These are phyloP conservation scores for Ustilago esculenta DNA, from an alignment of 1,284 basidiomycete species.

Conservation along the genomic window DNA sequence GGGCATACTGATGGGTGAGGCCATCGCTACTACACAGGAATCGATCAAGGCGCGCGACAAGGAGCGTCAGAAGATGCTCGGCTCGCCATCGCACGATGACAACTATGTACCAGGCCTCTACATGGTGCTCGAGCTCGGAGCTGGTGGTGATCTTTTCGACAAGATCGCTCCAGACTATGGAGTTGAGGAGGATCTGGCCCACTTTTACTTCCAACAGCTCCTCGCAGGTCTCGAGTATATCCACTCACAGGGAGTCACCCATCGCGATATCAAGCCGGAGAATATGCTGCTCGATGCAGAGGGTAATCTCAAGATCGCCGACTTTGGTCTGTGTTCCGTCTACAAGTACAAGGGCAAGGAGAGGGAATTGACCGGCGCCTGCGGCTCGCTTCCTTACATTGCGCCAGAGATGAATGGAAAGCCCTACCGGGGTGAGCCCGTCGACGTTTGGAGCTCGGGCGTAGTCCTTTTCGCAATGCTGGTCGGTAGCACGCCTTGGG, in stretches of 20 bases:
- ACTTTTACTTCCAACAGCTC: slow-evolving; percentile 91
- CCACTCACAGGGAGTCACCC: slow-evolving; percentile 74
- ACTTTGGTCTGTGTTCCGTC: slow-evolving; percentile 93
- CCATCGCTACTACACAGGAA: slow-evolving; percentile 70
- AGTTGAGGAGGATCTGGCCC: slow-evolving; percentile 85
- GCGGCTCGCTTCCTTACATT: slow-evolving; percentile 93
- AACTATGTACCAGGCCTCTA: slow-evolving; percentile 74
- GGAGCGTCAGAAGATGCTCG: slow-evolving; percentile 42
- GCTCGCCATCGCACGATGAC: slow-evolving; percentile 39
- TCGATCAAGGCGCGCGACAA: slow-evolving; percentile 68
- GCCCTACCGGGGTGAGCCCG: slow-evolving; percentile 86
- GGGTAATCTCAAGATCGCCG: slow-evolving; percentile 82
- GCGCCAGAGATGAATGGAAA: slow-evolving; percentile 77
- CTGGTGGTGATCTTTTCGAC: slow-evolving; percentile 95
- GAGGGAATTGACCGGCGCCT: slow-evolving; percentile 69
- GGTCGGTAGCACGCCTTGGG: slow-evolving; percentile 96
- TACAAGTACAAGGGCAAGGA: slow-evolving; percentile 89
- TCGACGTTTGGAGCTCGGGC: slow-evolving; percentile 93
- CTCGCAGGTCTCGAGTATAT: slow-evolving; percentile 79
- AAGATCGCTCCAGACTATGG: slow-evolving; percentile 92
- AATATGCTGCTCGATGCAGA: slow-evolving; percentile 71
- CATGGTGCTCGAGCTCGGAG: slow-evolving; percentile 90
- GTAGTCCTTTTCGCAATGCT: slow-evolving; percentile 94
- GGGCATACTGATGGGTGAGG: slow-evolving; percentile 48
- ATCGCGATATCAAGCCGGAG: slow-evolving; percentile 70